Conservation (phyloP, 2,329 filamentous ascomycete species). For the Byssothecium circinans region DNA sequence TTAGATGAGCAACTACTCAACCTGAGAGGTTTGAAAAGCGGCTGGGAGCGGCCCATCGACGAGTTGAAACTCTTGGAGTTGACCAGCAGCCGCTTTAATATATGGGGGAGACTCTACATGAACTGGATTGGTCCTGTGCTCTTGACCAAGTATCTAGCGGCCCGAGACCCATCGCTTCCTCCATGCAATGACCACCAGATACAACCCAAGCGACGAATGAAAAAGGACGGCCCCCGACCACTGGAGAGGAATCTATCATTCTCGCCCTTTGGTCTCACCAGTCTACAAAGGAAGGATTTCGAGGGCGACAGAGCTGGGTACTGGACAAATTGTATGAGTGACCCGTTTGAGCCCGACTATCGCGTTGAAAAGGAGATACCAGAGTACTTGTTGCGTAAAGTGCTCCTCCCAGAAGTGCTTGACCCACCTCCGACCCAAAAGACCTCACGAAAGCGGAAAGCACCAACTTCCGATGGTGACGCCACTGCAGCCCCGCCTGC, state of each 20-base stretch:
- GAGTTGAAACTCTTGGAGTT: slow-evolving; percentile 39
- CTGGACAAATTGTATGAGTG: slow-evolving; percentile 18
- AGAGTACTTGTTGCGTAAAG: slow-evolving; percentile 33
- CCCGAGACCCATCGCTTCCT: slow-evolving; percentile 8
- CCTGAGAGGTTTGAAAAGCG: slow-evolving; percentile 29
- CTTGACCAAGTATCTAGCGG: slow-evolving; percentile 28
- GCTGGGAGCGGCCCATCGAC: slow-evolving; percentile 35
- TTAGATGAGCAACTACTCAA: slow-evolving; percentile 31
- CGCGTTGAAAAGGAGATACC: slow-evolving; percentile 43
- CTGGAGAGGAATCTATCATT: slow-evolving; percentile 18
- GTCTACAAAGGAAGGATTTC: slow-evolving; percentile 30
- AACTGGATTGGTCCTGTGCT: slow-evolving; percentile 44
- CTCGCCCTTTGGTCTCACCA: slow-evolving; percentile 35
- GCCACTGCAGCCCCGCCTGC: no score
- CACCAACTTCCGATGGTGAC: slow-evolving; percentile 1
- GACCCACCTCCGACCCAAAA: slow-evolving; percentile 18
- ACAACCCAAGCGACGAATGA: slow-evolving; percentile 29
- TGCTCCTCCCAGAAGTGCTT: slow-evolving; percentile 28
- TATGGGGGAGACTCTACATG: slow-evolving; percentile 42
- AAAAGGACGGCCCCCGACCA: slow-evolving; percentile 19
- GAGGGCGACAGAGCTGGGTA: slow-evolving; percentile 30
- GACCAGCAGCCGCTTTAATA: slow-evolving; percentile 42
- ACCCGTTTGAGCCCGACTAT: slow-evolving; percentile 35
- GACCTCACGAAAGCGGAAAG: slow-evolving; percentile 15
- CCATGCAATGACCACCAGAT: slow-evolving; percentile 31